phyloP scores from a whole-genome alignment of 2,329 filamentous ascomycete species.

The Xylariaceae sp. region DNA sequence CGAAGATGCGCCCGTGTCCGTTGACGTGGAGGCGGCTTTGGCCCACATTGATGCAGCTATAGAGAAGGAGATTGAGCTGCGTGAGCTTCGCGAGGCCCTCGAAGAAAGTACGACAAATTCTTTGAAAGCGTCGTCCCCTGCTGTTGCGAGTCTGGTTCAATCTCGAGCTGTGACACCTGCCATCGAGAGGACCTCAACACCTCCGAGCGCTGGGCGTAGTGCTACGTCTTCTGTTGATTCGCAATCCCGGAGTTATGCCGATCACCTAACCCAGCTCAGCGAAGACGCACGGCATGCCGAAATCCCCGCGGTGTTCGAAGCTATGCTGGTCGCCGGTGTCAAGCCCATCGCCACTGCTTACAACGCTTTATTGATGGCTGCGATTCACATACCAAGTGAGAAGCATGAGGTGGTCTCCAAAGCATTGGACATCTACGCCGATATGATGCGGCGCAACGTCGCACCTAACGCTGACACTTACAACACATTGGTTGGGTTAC shows the following conservation, averaged over 20 bases:
- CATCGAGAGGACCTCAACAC: slow-evolving; percentile 40
- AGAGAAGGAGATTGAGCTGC: slow-evolving; percentile 60
- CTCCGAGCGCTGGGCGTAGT: slow-evolving; percentile 49
- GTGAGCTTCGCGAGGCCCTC: slow-evolving; percentile 30
- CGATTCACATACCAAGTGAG: slow-evolving; percentile 74
- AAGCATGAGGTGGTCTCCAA: slow-evolving; percentile 84
- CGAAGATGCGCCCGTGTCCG: slow-evolving; percentile 38
- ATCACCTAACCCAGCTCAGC: slow-evolving; percentile 72
- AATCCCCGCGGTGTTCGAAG: slow-evolving; percentile 86
- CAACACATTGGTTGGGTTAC: slow-evolving; percentile 76
- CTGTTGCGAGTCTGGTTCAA: slow-evolving; percentile 38
- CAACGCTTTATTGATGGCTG: slow-evolving; percentile 81
- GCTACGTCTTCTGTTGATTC: slow-evolving; percentile 58
- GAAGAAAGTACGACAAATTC: slow-evolving; percentile 35
- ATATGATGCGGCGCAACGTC: slow-evolving; percentile 87
- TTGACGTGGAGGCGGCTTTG: slow-evolving; percentile 56
- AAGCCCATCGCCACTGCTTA: slow-evolving; percentile 82
- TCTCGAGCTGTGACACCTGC: slow-evolving; percentile 41
- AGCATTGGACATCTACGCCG: slow-evolving; percentile 89
- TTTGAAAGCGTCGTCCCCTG: slow-evolving; percentile 35
- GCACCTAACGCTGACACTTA: slow-evolving; percentile 81
- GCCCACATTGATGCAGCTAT: slow-evolving; percentile 84
- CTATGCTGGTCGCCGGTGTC: slow-evolving; percentile 77
- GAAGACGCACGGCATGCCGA: slow-evolving; percentile 72
- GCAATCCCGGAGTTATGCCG: slow-evolving; percentile 68